Conservation (phyloP, 2,329 filamentous ascomycete genomes). For the Penicillium aurantiogriseum region DNA sequence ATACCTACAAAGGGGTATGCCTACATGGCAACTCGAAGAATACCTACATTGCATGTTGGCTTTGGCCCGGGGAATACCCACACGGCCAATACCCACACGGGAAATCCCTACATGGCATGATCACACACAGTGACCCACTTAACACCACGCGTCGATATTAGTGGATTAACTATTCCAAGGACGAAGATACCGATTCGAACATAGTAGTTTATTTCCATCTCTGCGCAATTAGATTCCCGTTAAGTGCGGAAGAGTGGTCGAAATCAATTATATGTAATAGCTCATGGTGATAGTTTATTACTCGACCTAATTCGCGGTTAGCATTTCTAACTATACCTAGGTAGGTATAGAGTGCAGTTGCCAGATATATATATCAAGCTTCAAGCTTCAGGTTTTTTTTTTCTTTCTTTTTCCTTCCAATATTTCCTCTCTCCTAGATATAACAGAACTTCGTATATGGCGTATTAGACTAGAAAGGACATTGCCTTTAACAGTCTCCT, state of each 20-base stretch:
- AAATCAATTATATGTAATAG: too few relatives aligned
- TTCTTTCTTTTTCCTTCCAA: background rate
- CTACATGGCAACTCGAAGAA: background rate
- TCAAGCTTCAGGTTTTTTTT: too few relatives aligned
- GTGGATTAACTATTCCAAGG: background rate
- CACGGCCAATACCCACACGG: constrained; percentile 16
- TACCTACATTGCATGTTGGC: background rate
- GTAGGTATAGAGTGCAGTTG: too few relatives aligned
- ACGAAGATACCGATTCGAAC: background rate
- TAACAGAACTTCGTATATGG: background rate
- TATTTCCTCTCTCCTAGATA: background rate
- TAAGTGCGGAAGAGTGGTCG: too few relatives aligned
- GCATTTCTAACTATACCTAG: too few relatives aligned
- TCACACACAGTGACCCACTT: background rate
- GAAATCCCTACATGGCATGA: constrained; percentile 11
- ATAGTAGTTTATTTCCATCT: background rate
- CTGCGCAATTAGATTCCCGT: background rate
- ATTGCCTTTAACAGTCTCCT: rapidly evolving
- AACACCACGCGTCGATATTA: background rate
- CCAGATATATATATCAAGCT: background rate
- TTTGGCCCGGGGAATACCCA: constrained; percentile 5
- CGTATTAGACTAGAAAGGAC: background rate
- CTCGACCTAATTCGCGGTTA: background rate
- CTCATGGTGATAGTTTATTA: background rate
- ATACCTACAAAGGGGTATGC: constrained; percentile 4